Conservation (phyloP, 192 early-diverging fungal species). For the Anaeromyces robustus region DNA sequence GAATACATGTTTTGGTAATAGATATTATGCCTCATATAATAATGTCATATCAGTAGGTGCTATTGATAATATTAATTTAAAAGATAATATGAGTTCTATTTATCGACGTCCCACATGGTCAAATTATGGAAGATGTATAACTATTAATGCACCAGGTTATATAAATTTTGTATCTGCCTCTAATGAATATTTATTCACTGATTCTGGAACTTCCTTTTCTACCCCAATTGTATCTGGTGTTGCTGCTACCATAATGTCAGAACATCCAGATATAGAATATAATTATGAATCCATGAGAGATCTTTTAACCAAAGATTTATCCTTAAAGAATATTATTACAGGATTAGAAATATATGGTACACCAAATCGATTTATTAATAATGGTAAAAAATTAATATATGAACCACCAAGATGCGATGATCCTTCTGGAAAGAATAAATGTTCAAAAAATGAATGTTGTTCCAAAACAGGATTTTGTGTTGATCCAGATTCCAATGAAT, state of each 20-base stretch:
- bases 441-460: neutral
- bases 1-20: no score
- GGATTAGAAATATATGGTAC: neutral
- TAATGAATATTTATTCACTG: no score
- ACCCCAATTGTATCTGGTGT: neutral
- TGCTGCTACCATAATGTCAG: neutral
- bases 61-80: no score
- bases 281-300: neutral
- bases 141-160: no score
- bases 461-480: neutral
- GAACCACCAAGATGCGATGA: neutral
- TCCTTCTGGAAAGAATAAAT: neutral
- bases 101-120: no score
- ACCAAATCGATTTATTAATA: neutral
- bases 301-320: neutral
- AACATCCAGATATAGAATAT: neutral
- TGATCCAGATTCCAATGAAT: neutral
- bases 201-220: no score
- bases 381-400: neutral
- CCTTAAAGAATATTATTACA: neutral
- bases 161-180: no score
- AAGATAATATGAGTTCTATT: no score
- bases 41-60: no score
- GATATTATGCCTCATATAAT: no score
- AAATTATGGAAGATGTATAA: no score